A percentile compares a stretch with the other conserved stretches of the same genome.
Evolutionary conservation across 2,329 filamentous ascomycete genomes (phyloP).

Genomic region (Penicillium aurantiogriseum): DNA sequence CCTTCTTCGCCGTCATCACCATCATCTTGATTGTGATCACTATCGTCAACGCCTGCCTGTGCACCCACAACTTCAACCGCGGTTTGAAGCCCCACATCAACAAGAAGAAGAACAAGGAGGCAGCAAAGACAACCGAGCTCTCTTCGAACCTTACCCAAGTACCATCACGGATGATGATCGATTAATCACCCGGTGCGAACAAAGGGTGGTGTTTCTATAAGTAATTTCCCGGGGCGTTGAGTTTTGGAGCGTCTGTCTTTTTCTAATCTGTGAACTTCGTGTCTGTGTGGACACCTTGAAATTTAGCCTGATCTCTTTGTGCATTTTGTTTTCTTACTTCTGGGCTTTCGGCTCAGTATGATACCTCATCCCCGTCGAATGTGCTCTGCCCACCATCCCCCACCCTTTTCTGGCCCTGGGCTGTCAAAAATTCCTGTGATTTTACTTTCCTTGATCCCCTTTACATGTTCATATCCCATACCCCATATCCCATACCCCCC

Average conservation of each 20-base stretch:
- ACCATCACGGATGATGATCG: slow-evolving; percentile 48
- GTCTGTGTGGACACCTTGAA: slow-evolving; percentile 42
- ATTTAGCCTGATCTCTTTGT: slow-evolving; percentile 22
- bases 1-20: slow-evolving; percentile 90
- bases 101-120: slow-evolving; percentile 53
- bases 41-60: slow-evolving; percentile 81
- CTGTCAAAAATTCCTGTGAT: slow-evolving; percentile 20
- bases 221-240: slow-evolving; percentile 16
- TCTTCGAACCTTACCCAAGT: slow-evolving; percentile 37
- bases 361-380: slow-evolving; percentile 31
- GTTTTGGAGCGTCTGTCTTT: slow-evolving; percentile 25
- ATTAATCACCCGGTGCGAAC: slow-evolving; percentile 25
- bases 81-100: slow-evolving; percentile 85
- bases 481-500: slow-evolving; percentile 7
- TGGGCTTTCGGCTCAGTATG: slow-evolving; percentile 25
- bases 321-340: slow-evolving; percentile 19
- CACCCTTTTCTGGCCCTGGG: slow-evolving; percentile 10
- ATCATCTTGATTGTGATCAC: slow-evolving; percentile 85
- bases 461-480: slow-evolving; percentile 18
- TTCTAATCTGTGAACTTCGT: slow-evolving; percentile 27
- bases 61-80: slow-evolving; percentile 85
- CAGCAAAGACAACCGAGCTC: slow-evolving; percentile 47
- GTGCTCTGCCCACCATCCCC: slow-evolving; percentile 14
- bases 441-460: slow-evolving; percentile 17
- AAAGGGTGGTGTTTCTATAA: slow-evolving; percentile 12